Percentiles rank a stretch among this genome's conserved stretches.
phyloP scores from a whole-genome alignment of 78 protist species.

The Dictyostelium brefeldianum region DNA sequence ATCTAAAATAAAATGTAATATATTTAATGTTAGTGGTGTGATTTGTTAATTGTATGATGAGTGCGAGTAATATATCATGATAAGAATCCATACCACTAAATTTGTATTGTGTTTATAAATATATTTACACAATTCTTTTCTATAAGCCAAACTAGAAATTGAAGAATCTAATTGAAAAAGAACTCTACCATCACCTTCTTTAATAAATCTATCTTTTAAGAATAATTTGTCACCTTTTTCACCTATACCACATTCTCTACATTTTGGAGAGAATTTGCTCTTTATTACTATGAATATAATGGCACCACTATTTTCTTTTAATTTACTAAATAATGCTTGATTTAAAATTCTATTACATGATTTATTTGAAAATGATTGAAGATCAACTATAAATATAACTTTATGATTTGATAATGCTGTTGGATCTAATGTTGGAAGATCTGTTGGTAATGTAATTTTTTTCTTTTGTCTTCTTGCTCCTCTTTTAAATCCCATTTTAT shows the following conservation, averaged over 20 bases:
- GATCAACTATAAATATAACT: constrained; percentile 61
- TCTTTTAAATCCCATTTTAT: not conserved
- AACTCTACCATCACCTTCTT: constrained; percentile 18
- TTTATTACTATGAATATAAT: constrained; percentile 26
- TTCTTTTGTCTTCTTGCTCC: not conserved
- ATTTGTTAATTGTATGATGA: no score
- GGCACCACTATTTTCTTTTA: not conserved
- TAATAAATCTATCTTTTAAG: constrained; percentile 48
- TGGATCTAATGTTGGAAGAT: not conserved
- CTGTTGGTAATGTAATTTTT: not conserved
- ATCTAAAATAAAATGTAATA: no score
- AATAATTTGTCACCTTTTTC: not conserved
- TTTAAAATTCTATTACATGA: constrained; percentile 56
- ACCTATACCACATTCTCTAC: constrained; percentile 74
- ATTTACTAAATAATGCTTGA: constrained; percentile 38
- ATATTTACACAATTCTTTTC: constrained; percentile 15
- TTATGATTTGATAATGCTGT: constrained; percentile 27
- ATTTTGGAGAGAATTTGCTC: constrained; percentile 43
- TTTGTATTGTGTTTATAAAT: constrained; percentile 18
- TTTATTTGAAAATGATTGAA: constrained; percentile 33
- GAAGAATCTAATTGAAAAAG: not conserved
- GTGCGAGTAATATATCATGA: no score
- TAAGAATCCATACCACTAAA: not conserved
- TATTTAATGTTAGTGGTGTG: no score
- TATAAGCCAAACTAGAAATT: not conserved